phyloP scores from a whole-genome alignment of 2,329 filamentous ascomycete genomes.

The Mycogone perniciosa region DNA sequence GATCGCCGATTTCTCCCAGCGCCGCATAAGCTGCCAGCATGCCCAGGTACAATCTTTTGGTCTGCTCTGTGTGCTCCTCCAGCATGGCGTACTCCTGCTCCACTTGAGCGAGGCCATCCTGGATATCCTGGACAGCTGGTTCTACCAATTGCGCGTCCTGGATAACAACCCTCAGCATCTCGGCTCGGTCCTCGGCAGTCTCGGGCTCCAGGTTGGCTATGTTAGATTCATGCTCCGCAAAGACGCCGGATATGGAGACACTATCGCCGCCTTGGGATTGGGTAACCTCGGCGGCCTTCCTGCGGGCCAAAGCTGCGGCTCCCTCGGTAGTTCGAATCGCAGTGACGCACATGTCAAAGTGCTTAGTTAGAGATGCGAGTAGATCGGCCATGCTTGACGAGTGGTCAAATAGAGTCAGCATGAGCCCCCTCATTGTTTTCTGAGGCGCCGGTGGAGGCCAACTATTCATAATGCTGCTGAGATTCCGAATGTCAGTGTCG shows the following conservation, averaged over 20 bases:
- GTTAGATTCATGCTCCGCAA: slow-evolving; percentile 49
- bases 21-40: slow-evolving; percentile 58
- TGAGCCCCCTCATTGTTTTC: slow-evolving; percentile 42
- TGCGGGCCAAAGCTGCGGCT: slow-evolving; percentile 61
- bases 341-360: slow-evolving; percentile 90
- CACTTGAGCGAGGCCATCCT: slow-evolving; percentile 70
- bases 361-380: slow-evolving; percentile 71
- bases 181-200: slow-evolving; percentile 65
- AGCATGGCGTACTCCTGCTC: slow-evolving; percentile 63
- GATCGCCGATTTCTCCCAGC: slow-evolving; percentile 60
- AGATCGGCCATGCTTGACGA: slow-evolving; percentile 78
- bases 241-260: slow-evolving; percentile 61
- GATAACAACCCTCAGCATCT: slow-evolving; percentile 76
- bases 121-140: slow-evolving; percentile 64
- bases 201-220: slow-evolving; percentile 58
- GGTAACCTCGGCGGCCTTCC: slow-evolving; percentile 59
- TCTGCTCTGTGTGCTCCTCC: slow-evolving; percentile 52
- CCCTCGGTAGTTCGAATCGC: slow-evolving; percentile 87
- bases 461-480: slow-evolving; percentile 52
- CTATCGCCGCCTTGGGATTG: slow-evolving; percentile 40
- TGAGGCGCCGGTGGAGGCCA: slow-evolving; percentile 28
- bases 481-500: slow-evolving; percentile 62
- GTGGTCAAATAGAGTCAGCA: slow-evolving; percentile 62
- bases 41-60: slow-evolving; percentile 43
- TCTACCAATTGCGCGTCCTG: slow-evolving; percentile 63